phyloP scores from a whole-genome alignment of 345 rosid species.

The Populus euphratica region DNA sequence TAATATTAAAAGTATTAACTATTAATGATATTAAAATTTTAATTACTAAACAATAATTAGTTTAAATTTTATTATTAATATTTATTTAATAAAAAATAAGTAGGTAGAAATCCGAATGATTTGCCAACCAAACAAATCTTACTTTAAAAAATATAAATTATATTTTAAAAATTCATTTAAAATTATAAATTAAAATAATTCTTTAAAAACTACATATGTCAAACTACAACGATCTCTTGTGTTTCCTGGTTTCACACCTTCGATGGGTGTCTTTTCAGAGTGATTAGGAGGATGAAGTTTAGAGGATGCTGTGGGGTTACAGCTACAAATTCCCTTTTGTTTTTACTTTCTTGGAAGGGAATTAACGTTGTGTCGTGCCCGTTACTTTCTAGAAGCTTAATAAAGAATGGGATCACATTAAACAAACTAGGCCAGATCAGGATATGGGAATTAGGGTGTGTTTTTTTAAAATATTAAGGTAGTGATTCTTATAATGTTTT shows the following conservation, averaged over 20 bases:
- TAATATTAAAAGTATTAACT: too few species aligned
- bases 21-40: accelerated
- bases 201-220: too few species aligned
- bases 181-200: too few species aligned
- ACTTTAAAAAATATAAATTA: too few species aligned
- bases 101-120: too few species aligned
- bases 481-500: too few species aligned
- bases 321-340: neutral
- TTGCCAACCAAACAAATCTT: too few species aligned
- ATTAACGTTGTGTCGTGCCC: neutral
- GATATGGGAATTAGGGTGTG: neutral
- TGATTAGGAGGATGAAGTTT: slow-evolving; percentile 29
- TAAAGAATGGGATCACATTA: neutral
- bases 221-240: slow-evolving; percentile 3
- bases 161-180: too few species aligned
- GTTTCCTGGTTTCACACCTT: neutral
- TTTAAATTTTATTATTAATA: too few species aligned
- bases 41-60: accelerated
- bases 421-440: neutral
- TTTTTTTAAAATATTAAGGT: too few species aligned
- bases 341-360: neutral
- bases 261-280: slow-evolving; percentile 28
- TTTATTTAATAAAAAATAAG: too few species aligned
- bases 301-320: slow-evolving; percentile 21
- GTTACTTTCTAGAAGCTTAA: neutral